phyloP scores from a whole-genome alignment of 1,139 yeast species.

The Neolecta irregularis region DNA sequence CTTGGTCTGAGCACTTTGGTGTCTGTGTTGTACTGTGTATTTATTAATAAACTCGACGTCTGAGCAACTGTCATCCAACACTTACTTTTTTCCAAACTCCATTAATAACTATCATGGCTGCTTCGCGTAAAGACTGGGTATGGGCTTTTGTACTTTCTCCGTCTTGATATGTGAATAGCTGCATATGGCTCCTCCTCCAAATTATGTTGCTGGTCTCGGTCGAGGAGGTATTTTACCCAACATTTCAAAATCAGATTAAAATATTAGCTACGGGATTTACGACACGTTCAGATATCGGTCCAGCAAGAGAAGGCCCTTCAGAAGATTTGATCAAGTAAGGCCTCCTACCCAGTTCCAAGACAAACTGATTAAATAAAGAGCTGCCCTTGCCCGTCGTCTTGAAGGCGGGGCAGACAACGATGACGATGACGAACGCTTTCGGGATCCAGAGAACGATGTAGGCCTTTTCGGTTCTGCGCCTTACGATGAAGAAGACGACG shows the following conservation, averaged over 20 bases:
- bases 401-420: constrained; percentile 23
- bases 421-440: constrained; percentile 22
- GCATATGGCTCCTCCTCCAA: constrained; percentile 77
- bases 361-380: constrained; percentile 11
- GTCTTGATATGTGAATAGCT: constrained; percentile 41
- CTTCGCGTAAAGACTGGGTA: too few species aligned
- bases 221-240: too few species aligned
- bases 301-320: constrained; percentile 29
- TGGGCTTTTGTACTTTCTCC: too few species aligned
- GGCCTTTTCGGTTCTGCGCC: constrained; percentile 24
- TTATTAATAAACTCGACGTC: too few species aligned
- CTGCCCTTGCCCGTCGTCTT: constrained; percentile 23
- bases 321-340: constrained; percentile 25
- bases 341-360: not conserved
- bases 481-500: constrained; percentile 44
- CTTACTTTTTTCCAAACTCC: too few species aligned
- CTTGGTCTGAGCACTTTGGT: too few species aligned
- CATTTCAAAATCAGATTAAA: too few species aligned
- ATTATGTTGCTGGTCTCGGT: constrained; percentile 84
- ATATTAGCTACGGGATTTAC: constrained; percentile 91
- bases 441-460: constrained; percentile 28
- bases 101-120: too few species aligned
- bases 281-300: constrained; percentile 63
- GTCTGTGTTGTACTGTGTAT: too few species aligned
- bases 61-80: too few species aligned